Conservation (phyloP, 768 basidiomycete species). For the Russula brevipes region DNA sequence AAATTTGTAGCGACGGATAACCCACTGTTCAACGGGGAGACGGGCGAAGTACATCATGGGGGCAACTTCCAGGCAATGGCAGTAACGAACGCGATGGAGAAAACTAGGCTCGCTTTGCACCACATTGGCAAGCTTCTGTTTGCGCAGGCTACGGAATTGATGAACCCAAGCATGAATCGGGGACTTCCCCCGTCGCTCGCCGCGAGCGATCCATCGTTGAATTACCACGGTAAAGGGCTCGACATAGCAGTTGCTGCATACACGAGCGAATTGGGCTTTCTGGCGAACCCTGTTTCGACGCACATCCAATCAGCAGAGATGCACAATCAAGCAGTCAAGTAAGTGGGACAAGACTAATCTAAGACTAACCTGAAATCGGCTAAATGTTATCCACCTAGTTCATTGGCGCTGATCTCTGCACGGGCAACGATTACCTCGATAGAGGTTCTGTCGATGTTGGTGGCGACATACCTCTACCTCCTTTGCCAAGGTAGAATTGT, state of each 20-base stretch:
- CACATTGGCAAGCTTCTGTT: constrained; percentile 50
- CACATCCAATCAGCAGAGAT: constrained; percentile 85
- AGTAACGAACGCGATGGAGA: constrained; percentile 84
- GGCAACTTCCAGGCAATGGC: constrained; percentile 93
- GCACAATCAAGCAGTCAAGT: constrained; percentile 93
- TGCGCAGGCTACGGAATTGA: constrained; percentile 58
- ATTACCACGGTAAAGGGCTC: constrained; percentile 79
- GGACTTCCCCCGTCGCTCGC: constrained; percentile 78
- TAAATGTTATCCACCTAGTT: constrained; percentile 41
- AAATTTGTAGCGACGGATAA: constrained; percentile 69
- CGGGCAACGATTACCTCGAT: constrained; percentile 73
- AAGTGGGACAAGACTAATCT: constrained; percentile 29
- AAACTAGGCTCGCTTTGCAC: constrained; percentile 60
- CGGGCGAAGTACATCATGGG: constrained; percentile 66
- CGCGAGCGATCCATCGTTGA: constrained; percentile 71
- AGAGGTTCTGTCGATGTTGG: constrained; percentile 70
- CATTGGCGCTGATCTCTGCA: constrained; percentile 77
- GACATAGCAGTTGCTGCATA: constrained; percentile 84
- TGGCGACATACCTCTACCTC: constrained; percentile 69
- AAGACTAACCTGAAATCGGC: neutral
- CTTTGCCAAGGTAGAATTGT: constrained; percentile 51
- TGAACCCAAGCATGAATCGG: constrained; percentile 79
- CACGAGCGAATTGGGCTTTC: constrained; percentile 74
- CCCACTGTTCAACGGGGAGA: constrained; percentile 68
- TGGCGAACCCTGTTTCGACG: constrained; percentile 86